Conservation (phyloP, 192 early-diverging fungal species). For the Diversispora eburnea region DNA sequence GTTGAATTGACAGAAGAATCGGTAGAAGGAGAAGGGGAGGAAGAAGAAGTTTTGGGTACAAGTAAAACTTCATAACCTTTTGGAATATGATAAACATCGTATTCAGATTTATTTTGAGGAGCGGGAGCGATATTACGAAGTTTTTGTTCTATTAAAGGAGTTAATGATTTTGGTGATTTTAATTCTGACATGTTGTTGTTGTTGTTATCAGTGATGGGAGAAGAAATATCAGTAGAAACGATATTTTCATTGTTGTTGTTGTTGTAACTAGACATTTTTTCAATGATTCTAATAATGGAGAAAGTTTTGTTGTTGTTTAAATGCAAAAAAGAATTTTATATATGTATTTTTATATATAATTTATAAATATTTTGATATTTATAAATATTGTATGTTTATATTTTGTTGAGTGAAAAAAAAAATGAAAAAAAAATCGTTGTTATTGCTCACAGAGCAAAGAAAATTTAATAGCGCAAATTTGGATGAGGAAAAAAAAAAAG, state of each 20-base stretch:
- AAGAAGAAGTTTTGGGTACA: conserved; percentile 9
- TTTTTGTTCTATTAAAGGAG: not conserved
- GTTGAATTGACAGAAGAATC: not conserved
- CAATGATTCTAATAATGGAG: too few relatives aligned
- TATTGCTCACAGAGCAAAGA: not conserved
- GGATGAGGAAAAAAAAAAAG: not conserved
- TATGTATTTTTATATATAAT: not conserved
- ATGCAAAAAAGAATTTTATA: too few relatives aligned
- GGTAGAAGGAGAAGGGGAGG: not conserved
- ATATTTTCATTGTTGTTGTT: too few relatives aligned
- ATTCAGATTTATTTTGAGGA: conserved; percentile 19
- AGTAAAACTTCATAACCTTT: conserved; percentile 23
- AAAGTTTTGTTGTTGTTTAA: too few relatives aligned
- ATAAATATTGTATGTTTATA: not conserved
- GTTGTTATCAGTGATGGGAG: too few relatives aligned
- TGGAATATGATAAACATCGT: conserved; percentile 27
- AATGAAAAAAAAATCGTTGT: not conserved
- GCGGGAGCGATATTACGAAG: conserved; percentile 22
- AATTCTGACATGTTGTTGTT: not conserved
- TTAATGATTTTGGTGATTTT: not conserved
- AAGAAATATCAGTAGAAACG: too few relatives aligned
- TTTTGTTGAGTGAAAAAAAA: not conserved
- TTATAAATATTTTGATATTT: not conserved
- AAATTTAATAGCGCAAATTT: not conserved
- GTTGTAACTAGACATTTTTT: too few relatives aligned